Percentiles rank a stretch among this genome's conserved stretches.
These are phyloP conservation scores for Neocatenulostroma microsporum DNA, from an alignment of 2,329 filamentous ascomycete genomes.

Conservation along the genomic window DNA sequence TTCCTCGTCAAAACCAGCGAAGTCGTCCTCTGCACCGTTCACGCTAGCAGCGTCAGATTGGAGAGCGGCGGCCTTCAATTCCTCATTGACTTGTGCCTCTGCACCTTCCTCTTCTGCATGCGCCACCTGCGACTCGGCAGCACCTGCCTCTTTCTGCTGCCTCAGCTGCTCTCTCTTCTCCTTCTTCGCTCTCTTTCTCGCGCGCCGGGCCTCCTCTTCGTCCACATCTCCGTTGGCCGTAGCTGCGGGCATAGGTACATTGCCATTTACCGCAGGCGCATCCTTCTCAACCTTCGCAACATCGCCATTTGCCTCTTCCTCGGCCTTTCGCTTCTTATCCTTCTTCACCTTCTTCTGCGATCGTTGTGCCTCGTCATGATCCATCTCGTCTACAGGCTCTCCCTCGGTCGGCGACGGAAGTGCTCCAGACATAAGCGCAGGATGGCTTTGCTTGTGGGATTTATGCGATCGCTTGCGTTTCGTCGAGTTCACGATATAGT, in stretches of 20 bases:
- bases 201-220: slow-evolving; percentile 14
- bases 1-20: slow-evolving; percentile 30
- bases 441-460: slow-evolving; percentile 14
- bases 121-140: slow-evolving; percentile 5
- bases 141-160: background rate
- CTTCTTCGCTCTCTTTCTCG: slow-evolving; percentile 21
- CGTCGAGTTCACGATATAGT: slow-evolving; percentile 17
- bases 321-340: slow-evolving; percentile 27
- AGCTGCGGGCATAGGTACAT: background rate
- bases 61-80: slow-evolving; percentile 21
- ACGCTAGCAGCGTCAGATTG: slow-evolving; percentile 9
- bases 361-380: slow-evolving; percentile 10
- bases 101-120: slow-evolving; percentile 15
- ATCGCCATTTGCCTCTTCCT: slow-evolving; percentile 8
- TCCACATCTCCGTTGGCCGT: slow-evolving; percentile 7
- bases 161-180: slow-evolving; percentile 10
- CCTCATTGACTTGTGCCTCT: slow-evolving; percentile 24
- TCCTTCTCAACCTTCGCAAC: slow-evolving; percentile 7
- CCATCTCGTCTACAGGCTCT: slow-evolving; percentile 14
- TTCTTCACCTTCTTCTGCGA: slow-evolving; percentile 24
- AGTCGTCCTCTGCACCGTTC: slow-evolving; percentile 23
- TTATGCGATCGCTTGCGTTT: slow-evolving; percentile 20
- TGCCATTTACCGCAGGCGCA: slow-evolving; percentile 7
- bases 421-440: slow-evolving; percentile 29
- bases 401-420: slow-evolving; percentile 21